Base-by-base conservation (phyloP, 441 rosid species). In the Jatropha multifida region DNA sequence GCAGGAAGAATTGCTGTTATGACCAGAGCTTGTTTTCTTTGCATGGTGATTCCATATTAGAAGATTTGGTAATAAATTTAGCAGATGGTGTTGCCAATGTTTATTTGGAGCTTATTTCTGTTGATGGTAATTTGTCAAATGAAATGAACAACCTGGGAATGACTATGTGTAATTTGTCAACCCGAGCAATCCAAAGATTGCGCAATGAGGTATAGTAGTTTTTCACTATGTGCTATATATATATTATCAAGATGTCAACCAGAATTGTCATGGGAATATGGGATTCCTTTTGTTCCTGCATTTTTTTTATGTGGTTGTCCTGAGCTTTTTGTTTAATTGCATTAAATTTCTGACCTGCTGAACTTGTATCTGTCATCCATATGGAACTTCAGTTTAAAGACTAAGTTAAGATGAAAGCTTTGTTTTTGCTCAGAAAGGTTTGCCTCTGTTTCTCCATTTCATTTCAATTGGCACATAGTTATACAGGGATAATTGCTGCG, bases 71-170 rank as follows among this genome's bases (percentile, higher is more conserved):
- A 71, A 86, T 93, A 83, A 86, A 88, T 46, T 81, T 95, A 78
- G 97, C 99, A 1, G 96, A 95, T 85, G 94, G 92, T 69, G 77
- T 95, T 68, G 95, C 97, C 51, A 90, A 87, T 76, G 77, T 83
- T 72, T 95, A 88, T 86, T 81, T 95, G 83, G 97, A 92, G 89
- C 91, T 93, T 81, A 89, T 93, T 77, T 95, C 99, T 44, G 90
- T 95, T 63, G 98, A 93, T 79, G 89, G 99, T 69, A 86, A 85
- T 61, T 81, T 88, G 68, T 84, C 94, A 40, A 84, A 86, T 77
- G 97, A 89, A 79, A 78, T 86, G 81, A 89, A 81, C 80, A 80
- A 75, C 80, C 81, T 88, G 56, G 92, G 89, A 38, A 81, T 86
- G 77, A 70, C 69, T 81, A 81, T 92, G 68, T 93, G 98, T 77